Evolutionary conservation across 2,329 filamentous ascomycete species (phyloP).

Genomic region (Aspergillus uvarum): DNA sequence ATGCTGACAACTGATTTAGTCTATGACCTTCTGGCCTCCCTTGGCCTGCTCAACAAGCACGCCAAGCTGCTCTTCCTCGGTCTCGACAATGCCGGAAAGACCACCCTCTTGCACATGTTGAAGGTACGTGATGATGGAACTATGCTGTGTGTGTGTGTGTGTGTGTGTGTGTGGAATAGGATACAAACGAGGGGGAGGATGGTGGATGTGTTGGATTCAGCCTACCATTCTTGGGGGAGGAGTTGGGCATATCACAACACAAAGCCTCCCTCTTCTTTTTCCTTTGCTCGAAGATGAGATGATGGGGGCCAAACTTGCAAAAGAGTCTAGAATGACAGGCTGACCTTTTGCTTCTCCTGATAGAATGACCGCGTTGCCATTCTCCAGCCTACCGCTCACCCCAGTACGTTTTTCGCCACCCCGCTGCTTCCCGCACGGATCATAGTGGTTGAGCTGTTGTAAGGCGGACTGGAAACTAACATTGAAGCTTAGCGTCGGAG

Average conservation of each 20-base stretch:
- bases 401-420: slow-evolving; percentile 60
- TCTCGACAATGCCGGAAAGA: slow-evolving; percentile 93
- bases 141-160: not conserved
- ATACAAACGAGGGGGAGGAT: not conserved
- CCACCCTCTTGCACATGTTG: slow-evolving; percentile 89
- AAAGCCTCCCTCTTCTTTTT: not conserved
- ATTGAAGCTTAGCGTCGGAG: slow-evolving; percentile 68
- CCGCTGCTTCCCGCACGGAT: not conserved
- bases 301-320: not conserved
- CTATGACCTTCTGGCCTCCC: slow-evolving; percentile 83
- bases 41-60: slow-evolving; percentile 92
- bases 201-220: not conserved
- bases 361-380: slow-evolving; percentile 92
- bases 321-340: not conserved
- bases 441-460: too few species aligned
- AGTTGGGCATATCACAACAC: not conserved
- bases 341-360: not conserved
- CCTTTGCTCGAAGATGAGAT: not conserved
- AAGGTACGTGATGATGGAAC: slow-evolving; percentile 63
- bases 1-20: slow-evolving; percentile 52
- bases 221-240: not conserved
- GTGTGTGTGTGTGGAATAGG: not conserved
- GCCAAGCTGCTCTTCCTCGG: slow-evolving; percentile 92
- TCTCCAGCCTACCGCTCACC: slow-evolving; percentile 85
- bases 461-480: not conserved